Conservation (phyloP, 495 filamentous ascomycete genomes). For the Pseudoneurospora amorphoporcata region DNA sequence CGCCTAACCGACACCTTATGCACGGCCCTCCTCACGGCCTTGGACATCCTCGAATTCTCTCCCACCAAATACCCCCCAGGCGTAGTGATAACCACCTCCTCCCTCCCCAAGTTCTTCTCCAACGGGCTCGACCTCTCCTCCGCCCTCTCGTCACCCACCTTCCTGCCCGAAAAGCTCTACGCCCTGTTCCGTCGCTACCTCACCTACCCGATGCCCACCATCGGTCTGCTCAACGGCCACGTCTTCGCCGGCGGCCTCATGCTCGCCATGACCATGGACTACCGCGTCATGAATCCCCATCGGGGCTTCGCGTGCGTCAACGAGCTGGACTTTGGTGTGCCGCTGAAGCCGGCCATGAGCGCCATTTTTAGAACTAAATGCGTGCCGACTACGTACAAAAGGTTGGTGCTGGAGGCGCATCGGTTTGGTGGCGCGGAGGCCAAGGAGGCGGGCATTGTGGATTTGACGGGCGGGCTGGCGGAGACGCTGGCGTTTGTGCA, state of each 20-base stretch:
- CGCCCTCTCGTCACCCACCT: constrained; percentile 37
- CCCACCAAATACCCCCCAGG: constrained; percentile 45
- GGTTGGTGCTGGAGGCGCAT: constrained; percentile 57
- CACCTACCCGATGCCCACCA: constrained; percentile 72
- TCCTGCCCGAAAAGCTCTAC: constrained; percentile 48
- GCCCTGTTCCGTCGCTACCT: constrained; percentile 48
- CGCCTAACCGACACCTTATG: constrained; percentile 58
- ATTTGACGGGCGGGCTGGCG: constrained; percentile 53
- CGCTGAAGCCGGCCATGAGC: constrained; percentile 60
- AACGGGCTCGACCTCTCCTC: constrained; percentile 67
- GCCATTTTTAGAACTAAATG: constrained; percentile 64
- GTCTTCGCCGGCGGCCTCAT: constrained; percentile 72
- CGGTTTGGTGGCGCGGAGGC: constrained; percentile 52
- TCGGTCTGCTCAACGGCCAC: constrained; percentile 70
- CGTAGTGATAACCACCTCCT: constrained; percentile 63
- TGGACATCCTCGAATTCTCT: constrained; percentile 61
- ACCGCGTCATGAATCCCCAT: constrained; percentile 59
- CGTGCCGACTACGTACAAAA: constrained; percentile 43
- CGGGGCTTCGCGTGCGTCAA: constrained; percentile 67
- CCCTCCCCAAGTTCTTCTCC: constrained; percentile 69
- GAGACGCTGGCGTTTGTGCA: constrained; percentile 46
- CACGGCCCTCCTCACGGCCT: constrained; percentile 53
- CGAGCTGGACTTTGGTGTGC: constrained; percentile 67
- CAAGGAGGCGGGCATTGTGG: constrained; percentile 54
- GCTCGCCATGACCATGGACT: constrained; percentile 77